Conservation (phyloP, 345 rosid genomes). For the Draba incana region DNA sequence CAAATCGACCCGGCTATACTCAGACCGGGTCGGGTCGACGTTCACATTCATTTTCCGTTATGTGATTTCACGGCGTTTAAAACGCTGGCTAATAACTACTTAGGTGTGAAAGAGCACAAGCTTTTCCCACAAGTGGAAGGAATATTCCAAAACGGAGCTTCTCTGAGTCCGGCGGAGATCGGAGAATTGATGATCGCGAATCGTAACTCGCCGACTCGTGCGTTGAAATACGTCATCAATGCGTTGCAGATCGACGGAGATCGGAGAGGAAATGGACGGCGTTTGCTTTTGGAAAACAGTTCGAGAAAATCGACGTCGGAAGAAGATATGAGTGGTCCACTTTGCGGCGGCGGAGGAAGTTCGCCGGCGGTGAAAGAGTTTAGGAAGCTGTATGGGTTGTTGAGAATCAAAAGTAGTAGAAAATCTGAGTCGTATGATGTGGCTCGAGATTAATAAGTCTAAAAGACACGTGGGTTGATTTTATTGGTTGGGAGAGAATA, state of each 20-base stretch:
- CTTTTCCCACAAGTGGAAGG: constrained; percentile 90
- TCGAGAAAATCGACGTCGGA: constrained; percentile 50
- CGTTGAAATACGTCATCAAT: constrained; percentile 75
- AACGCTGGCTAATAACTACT: constrained; percentile 65
- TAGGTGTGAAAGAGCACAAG: constrained; percentile 92
- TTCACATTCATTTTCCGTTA: constrained; percentile 79
- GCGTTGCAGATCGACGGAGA: constrained; percentile 83
- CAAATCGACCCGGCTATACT: constrained; percentile 62
- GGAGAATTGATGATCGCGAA: constrained; percentile 92
- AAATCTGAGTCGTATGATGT: constrained; percentile 58
- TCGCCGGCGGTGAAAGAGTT: constrained; percentile 67
- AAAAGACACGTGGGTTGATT: constrained; percentile 10
- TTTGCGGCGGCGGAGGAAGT: constrained; percentile 48
- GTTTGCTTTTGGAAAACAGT: constrained; percentile 36
- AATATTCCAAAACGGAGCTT: constrained; percentile 73
- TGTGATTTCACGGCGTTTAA: constrained; percentile 86
- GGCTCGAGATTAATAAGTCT: constrained; percentile 17
- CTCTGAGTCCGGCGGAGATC: constrained; percentile 85
- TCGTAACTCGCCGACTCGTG: constrained; percentile 93
- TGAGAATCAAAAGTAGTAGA: constrained; percentile 57
- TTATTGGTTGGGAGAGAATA: constrained; percentile 26
- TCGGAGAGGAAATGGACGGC: constrained; percentile 53
- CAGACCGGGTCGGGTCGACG: constrained; percentile 86
- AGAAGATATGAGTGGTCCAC: constrained; percentile 48
- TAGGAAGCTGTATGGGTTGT: constrained; percentile 68